Base-by-base conservation (phyloP, 352 stramenopile genomes). In the Stephanocyclus meneghinianus region DNA sequence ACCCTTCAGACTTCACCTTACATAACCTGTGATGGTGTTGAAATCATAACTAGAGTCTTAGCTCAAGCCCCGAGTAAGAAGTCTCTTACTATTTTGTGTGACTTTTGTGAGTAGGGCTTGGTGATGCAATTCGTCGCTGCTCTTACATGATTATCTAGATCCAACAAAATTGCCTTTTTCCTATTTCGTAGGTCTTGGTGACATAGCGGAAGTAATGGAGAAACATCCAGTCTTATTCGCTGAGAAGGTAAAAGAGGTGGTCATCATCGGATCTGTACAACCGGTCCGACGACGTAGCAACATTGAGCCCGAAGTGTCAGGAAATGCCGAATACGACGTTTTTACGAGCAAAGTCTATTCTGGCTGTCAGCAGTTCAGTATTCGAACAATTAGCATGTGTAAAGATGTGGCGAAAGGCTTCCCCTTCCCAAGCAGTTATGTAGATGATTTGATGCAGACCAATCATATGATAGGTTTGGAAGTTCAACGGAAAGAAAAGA, bases 21-120 rank as follows among this genome's bases (percentile, higher is more conserved):
- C 30, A 44, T 83, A 11, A 76, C 62, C 62, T 71, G 80, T 50
- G 65, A 55, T 32, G 74, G 73, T 21, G 74, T 76, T 16, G 76
- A 84, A 45, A 67, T 84, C 9, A 71, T 84, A 57, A 71, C 40
- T 56, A 55, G 64, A 32, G 47, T 44, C 50, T 71, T 84, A 50
- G 40, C 47, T 13, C 5, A 70, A 47, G 47, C 71, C 9, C 76
- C 76, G 35, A 45, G 11, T 63, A 64, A 80, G 9, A 83, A 80
- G 37, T 80, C 68, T 40, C 59, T 86, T n/a, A 67, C 78, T 29
- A 45, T 86, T 29, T 63, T 80, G 64, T 83, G 74, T 32, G 79
- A 69, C n/a, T 63, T 57, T 57, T 76, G 53, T 60, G 26, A 60
- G 51, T 37, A 16, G 4, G 15, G 26, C 10, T 60, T 60, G 9